Evolutionary conservation across 1,139 yeast species (phyloP), one percentile per base, ranked within the genome.

Genomic region (Suhomyces kunorum): DNA sequence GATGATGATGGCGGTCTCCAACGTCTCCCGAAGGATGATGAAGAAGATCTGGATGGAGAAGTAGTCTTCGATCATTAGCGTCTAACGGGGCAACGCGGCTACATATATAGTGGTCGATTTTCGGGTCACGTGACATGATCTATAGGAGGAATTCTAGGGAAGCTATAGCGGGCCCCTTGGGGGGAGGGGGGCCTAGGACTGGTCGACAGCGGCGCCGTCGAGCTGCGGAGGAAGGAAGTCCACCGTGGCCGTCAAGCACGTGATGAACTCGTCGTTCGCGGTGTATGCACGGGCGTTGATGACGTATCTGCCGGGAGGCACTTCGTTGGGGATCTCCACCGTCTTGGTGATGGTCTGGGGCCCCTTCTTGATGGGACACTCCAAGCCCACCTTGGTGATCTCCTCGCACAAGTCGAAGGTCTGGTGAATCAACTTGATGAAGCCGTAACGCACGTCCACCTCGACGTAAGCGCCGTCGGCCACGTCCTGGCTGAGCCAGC

Each of bases 341-440:
- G 70, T 65, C 64, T 89, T 88, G 26, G 74, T 64, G 45, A 92
- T 67, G 38, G 70, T 66, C 53, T 87, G 83, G 40, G 67, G 62
- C 5, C 98, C 98, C 50, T 78, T 69, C 40, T 71, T 58, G 42
- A 92, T 65, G 2, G 98, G 98, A 61, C 98, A 92, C 39, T 71
- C 72, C 61, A 83, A 66, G 56, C 87, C 96, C 34, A 89, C 90
- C 55, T 88, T 86, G 42, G 80, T 78, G 45, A 88, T 73, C 58
- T 88, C 85, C 50, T 89, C 96, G 64, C 98, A 92, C 46, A 92
- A 71, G 62, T 92, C 98, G 63, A 83, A 85, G 9, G 94, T 86
- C 59, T 88, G 89, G 53, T 87, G 85, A 41, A 94, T 64, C 46
- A 92, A 74, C 55, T 85, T 84, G 62, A 92, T 90, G 67, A 86